phyloP scores from a whole-genome alignment of 225 moss, liverwort and hornwort genomes.

The Marchantia paleacea region DNA sequence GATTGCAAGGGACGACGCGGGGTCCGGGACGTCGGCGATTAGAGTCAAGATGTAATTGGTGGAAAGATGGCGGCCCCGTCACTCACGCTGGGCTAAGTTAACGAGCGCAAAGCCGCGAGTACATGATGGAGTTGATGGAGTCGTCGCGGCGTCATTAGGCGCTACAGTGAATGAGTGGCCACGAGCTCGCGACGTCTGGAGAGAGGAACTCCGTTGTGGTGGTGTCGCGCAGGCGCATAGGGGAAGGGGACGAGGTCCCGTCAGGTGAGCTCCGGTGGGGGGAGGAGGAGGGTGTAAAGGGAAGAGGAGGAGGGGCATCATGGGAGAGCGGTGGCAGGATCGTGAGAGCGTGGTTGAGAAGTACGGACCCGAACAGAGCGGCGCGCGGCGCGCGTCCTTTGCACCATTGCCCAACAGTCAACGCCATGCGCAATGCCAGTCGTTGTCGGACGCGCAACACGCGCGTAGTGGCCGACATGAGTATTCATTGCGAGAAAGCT shows the following conservation, averaged over 20 bases:
- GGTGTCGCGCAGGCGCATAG: background rate
- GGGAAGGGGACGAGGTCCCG: background rate
- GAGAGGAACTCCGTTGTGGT: background rate
- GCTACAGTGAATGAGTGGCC: background rate
- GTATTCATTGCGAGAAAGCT: constrained; percentile 6
- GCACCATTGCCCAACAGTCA: constrained; percentile 18
- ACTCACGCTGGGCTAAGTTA: background rate
- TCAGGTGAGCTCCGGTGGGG: background rate
- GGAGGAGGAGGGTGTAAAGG: background rate
- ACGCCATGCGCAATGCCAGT: constrained; percentile 20
- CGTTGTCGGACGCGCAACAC: constrained; percentile 28
- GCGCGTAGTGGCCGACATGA: constrained; percentile 24
- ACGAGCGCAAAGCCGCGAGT: background rate
- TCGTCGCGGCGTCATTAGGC: background rate
- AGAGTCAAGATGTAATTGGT: background rate
- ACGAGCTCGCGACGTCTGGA: background rate
- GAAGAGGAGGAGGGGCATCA: constrained; percentile 17
- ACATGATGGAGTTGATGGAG: background rate
- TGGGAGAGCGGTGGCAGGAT: constrained; percentile 26
- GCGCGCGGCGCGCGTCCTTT: constrained; percentile 22
- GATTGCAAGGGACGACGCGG: background rate
- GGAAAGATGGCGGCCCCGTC: background rate
- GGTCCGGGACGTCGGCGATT: background rate
- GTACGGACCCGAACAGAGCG: constrained; percentile 26
- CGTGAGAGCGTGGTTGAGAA: constrained; percentile 23